phyloP scores from a whole-genome alignment of 129 eudicot species.

The Dittrichia graveolens region DNA sequence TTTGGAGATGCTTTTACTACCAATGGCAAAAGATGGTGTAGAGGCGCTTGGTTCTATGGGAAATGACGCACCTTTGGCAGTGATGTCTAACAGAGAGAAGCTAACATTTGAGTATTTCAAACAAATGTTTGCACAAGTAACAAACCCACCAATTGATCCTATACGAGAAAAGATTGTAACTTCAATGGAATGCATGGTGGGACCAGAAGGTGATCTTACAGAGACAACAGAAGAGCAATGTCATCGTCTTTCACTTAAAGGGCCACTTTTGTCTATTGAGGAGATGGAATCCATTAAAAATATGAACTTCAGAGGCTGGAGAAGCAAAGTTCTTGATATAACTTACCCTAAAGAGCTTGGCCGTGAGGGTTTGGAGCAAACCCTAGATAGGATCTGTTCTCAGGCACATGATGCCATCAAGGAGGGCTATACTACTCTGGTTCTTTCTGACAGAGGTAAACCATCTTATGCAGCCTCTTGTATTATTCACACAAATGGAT shows the following conservation, averaged over 20 bases:
- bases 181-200: slow-evolving; percentile 98
- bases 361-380: slow-evolving; percentile 84
- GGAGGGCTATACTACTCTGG: slow-evolving; percentile 81
- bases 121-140: slow-evolving; percentile 99
- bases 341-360: slow-evolving; percentile 78
- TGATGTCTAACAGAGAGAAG: slow-evolving; percentile 95
- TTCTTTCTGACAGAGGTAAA: slow-evolving; percentile 96
- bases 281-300: slow-evolving; percentile 93
- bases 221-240: slow-evolving; percentile 96
- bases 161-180: slow-evolving; percentile 97
- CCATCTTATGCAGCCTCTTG: neutral
- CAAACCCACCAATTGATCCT: slow-evolving; percentile 98
- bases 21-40: slow-evolving; percentile 96
- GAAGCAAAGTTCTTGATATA: slow-evolving; percentile 91
- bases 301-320: slow-evolving; percentile 95
- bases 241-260: slow-evolving; percentile 90
- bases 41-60: slow-evolving; percentile 99
- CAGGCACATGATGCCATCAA: slow-evolving; percentile 86
- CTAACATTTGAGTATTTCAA: slow-evolving; percentile 92
- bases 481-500: neutral
- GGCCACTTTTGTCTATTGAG: slow-evolving; percentile 82
- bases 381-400: slow-evolving; percentile 76
- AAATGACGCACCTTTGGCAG: slow-evolving; percentile 97
- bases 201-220: slow-evolving; percentile 99
- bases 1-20: slow-evolving; percentile 90